Evolutionary conservation across 78 protist genomes (phyloP), one percentile per base, ranked within the genome.

Genomic region (Dictyostelium brefeldianum): DNA sequence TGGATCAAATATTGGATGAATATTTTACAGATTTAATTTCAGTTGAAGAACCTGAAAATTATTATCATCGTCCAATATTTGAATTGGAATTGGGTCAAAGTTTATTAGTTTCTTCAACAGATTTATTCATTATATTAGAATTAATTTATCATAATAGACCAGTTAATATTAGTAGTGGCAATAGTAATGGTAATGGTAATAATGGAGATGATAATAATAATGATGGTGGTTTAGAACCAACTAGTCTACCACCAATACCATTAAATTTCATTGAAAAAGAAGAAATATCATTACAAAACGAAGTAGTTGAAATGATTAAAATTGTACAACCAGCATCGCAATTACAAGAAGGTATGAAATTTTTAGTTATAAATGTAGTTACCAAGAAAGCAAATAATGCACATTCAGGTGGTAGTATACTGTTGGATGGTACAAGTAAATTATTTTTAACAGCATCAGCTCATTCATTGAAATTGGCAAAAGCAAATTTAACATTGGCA

Each of bases 51-150:
- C 91, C 91, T 17, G 91, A 84, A 48, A 46, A 18, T 36, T 84
- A 84, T 43, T 84, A 84, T 47, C 65, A 84, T 36, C 57, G 91
- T 71, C 91, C 91, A 36, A 56, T 84, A 11, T 84, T 73, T 74
- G 91, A 84, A 59, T 71, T 84, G 48, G 91, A 84, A 56, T 74
- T 84, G 50, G 91, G 91, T 25, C 91, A 84, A 57, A 69, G 77
- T 57, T 47, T 84, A 59, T 84, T 84, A 31, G 91, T 84, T 3
- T 84, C 91, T 17, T 84, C 91, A 17, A 84, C 91, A 10, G 91
- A 84, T 57, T 36, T 84, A 12, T 84, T 84, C 56, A 50, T 53
- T 12, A 84, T 84, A 8, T 59, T 84, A 47, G 91, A 84, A 56
- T 74, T 84, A 46, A 74, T 84, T 25, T 84, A 74, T 69, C 91